Evolutionary conservation across 2,329 filamentous ascomycete species (phyloP).

Genomic region (Colletotrichum gigasporum): DNA sequence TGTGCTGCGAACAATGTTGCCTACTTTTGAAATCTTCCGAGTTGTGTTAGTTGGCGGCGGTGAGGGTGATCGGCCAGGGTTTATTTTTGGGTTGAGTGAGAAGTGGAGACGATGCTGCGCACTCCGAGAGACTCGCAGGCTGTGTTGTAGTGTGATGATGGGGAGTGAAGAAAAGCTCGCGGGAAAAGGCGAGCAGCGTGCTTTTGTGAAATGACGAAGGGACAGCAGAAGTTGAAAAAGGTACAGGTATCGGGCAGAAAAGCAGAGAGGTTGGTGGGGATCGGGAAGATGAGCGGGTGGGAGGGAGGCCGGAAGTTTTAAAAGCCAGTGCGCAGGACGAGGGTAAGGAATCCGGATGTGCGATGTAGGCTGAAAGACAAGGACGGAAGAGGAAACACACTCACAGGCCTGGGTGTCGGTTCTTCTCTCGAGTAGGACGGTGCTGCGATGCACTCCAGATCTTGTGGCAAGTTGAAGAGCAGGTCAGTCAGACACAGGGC

Average conservation of each 20-base stretch:
- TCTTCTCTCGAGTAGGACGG: conserved; percentile 24
- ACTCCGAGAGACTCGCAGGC: conserved; percentile 19
- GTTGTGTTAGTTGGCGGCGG: conserved; percentile 31
- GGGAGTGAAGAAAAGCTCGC: not conserved
- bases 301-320: conserved; percentile 29
- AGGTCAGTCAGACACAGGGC: conserved; percentile 25
- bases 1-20: conserved; percentile 16
- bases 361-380: not conserved
- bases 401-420: conserved; percentile 20
- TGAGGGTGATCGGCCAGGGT: conserved; percentile 27
- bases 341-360: no score
- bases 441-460: conserved; percentile 32
- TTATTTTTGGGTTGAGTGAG: conserved; percentile 32
- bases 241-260: conserved; percentile 11
- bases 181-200: not conserved
- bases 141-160: not conserved
- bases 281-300: conserved; percentile 19
- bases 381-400: conserved; percentile 13
- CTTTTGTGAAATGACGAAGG: not conserved
- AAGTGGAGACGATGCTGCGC: conserved; percentile 22
- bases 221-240: not conserved
- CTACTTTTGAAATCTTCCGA: conserved; percentile 22
- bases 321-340: conserved; percentile 25
- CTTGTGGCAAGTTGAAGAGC: conserved; percentile 27
- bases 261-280: conserved; percentile 30